Conservation (phyloP, 2,329 filamentous ascomycete species). For the Amylocarpus encephaloides region DNA sequence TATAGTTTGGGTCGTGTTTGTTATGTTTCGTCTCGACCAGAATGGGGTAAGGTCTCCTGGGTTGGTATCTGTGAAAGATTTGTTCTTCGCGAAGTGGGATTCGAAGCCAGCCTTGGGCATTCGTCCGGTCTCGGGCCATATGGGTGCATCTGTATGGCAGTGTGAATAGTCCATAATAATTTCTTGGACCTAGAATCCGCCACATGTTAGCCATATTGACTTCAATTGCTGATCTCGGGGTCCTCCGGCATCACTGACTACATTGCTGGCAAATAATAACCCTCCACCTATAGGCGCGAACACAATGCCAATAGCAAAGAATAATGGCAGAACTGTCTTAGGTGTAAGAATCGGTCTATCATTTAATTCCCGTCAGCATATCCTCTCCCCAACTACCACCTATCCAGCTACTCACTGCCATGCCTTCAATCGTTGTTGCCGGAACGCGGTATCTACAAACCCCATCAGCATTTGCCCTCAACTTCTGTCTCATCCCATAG, state of each 20-base stretch:
- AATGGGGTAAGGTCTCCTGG: conserved; percentile 32
- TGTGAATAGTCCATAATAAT: conserved; percentile 84
- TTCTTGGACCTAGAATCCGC: conserved; percentile 67
- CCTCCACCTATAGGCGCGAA: conserved; percentile 89
- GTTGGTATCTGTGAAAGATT: conserved; percentile 21
- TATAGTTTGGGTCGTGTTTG: neutral
- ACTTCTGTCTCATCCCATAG: conserved; percentile 6
- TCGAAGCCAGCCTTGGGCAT: conserved; percentile 42
- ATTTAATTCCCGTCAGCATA: conserved; percentile 18
- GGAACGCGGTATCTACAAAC: conserved; percentile 79
- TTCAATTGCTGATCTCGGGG: neutral
- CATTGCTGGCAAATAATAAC: conserved; percentile 76
- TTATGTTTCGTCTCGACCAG: conserved; percentile 15
- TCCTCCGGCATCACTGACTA: conserved; percentile 44
- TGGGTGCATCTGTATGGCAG: conserved; percentile 55
- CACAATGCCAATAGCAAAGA: conserved; percentile 84
- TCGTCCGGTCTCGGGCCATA: conserved; percentile 33
- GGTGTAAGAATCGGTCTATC: conserved; percentile 85
- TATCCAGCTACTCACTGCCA: conserved; percentile 71
- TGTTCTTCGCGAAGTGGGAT: conserved; percentile 62
- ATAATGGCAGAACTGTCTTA: conserved; percentile 85
- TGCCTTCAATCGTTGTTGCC: conserved; percentile 94
- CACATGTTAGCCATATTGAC: neutral
- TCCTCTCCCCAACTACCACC: conserved; percentile 4
- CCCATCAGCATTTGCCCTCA: neutral